These are phyloP conservation scores for Coemansia sp. DNA, from an alignment of 192 early-diverging fungal genomes.

Conservation along the genomic window DNA sequence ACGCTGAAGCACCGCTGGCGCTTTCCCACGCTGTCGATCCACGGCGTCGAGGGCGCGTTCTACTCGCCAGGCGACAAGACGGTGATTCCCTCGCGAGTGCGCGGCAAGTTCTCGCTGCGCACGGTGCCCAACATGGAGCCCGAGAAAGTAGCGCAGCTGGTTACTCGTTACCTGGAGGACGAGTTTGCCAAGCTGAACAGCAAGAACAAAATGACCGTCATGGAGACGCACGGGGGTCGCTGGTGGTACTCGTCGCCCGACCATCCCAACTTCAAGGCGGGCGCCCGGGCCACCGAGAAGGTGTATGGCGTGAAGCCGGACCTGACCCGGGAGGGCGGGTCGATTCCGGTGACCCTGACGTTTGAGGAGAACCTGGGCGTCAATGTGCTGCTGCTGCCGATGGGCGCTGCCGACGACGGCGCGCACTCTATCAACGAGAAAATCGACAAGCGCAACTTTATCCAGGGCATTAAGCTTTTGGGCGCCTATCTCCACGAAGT, in stretches of 20 bases:
- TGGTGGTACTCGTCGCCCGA: conserved; percentile 88
- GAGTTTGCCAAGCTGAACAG: conserved; percentile 88
- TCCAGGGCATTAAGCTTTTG: conserved; percentile 92
- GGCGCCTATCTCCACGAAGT: conserved; percentile 90
- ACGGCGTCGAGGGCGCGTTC: conserved; percentile 98
- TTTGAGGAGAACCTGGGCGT: conserved; percentile 94
- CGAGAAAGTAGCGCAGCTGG: conserved; percentile 69
- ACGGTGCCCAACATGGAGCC: conserved; percentile 93
- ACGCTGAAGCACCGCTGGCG: conserved; percentile 92
- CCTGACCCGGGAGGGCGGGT: conserved; percentile 95
- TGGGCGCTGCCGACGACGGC: conserved; percentile 92
- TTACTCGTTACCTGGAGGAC: conserved; percentile 67
- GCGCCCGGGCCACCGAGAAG: conserved; percentile 82
- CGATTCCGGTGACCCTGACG: conserved; percentile 95
- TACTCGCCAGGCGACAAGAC: conserved; percentile 93
- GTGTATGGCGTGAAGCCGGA: conserved; percentile 93
- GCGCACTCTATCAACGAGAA: conserved; percentile 99
- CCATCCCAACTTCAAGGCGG: conserved; percentile 93
- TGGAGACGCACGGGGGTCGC: conserved; percentile 80
- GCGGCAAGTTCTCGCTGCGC: conserved; percentile 98
- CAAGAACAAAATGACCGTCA: conserved; percentile 80
- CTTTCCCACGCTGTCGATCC: conserved; percentile 91
- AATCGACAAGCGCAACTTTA: conserved; percentile 88
- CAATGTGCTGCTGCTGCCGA: conserved; percentile 90
- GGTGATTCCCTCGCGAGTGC: conserved; percentile 92